These are phyloP conservation scores for Penicillium subrubescens DNA, from an alignment of 495 filamentous ascomycete species.

Conservation along the genomic window DNA sequence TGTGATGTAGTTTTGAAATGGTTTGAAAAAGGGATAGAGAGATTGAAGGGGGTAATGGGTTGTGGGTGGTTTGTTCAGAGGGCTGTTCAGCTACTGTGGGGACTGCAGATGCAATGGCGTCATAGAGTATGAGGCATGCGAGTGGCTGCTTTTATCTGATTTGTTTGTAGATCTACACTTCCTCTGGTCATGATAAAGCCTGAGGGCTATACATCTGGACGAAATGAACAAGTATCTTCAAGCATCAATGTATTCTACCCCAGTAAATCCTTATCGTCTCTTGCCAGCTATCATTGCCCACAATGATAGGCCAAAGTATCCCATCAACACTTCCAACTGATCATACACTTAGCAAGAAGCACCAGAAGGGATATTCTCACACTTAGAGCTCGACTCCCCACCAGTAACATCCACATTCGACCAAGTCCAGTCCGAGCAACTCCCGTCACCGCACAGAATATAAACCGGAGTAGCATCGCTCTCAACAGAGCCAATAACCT, in stretches of 20 bases:
- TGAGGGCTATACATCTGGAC: not conserved
- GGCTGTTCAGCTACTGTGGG: not conserved
- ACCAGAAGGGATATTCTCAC: conserved; percentile 44
- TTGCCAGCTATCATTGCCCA: not conserved
- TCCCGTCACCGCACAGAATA: conserved; percentile 55
- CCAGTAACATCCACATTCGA: conserved; percentile 47
- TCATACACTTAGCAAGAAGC: conserved; percentile 40
- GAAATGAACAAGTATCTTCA: not conserved
- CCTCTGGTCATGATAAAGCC: too few relatives aligned
- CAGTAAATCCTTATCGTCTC: not conserved
- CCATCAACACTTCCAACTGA: not conserved
- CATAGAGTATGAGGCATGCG: not conserved
- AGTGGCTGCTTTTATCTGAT: not conserved
- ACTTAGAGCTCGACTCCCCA: conserved; percentile 46
- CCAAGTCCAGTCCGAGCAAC: conserved; percentile 53
- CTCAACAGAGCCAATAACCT: conserved; percentile 29
- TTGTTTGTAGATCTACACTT: not conserved
- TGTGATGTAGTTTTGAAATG: not conserved
- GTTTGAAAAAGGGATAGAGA: not conserved
- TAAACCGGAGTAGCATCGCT: conserved; percentile 49
- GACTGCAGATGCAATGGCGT: not conserved
- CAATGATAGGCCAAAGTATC: not conserved
- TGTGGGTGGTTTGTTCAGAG: not conserved
- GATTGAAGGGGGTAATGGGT: not conserved
- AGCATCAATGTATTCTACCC: not conserved